Conservation (phyloP, 441 rosid genomes). For the Populus hybrid region DNA sequence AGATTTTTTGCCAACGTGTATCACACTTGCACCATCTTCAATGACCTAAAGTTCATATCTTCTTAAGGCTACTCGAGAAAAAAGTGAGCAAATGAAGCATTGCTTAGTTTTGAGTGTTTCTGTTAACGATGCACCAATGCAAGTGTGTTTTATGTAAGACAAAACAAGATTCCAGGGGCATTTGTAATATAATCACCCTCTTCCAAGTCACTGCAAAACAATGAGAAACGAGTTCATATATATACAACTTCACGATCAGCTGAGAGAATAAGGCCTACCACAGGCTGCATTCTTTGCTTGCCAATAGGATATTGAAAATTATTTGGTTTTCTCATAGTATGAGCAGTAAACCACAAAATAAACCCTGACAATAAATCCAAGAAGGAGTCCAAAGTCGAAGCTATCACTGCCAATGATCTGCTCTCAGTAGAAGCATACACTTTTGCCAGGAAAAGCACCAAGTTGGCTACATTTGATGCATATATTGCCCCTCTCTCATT, state of each 20-base stretch:
- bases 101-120: background rate
- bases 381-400: constrained; percentile 61
- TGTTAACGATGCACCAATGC: background rate
- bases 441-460: constrained; percentile 55
- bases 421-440: constrained; percentile 52
- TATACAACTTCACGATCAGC: background rate
- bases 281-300: constrained; percentile 66
- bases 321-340: constrained; percentile 47
- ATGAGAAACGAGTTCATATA: no score
- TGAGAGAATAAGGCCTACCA: constrained; percentile 26
- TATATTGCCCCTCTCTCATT: constrained; percentile 41
- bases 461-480: constrained; percentile 48
- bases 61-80: background rate
- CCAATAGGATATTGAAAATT: constrained; percentile 52
- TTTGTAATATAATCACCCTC: background rate
- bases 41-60: background rate
- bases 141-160: background rate
- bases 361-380: constrained; percentile 63
- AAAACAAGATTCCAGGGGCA: background rate
- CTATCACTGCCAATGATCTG: constrained; percentile 60
- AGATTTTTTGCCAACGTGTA: no score
- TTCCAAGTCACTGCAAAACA: background rate
- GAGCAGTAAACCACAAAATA: constrained; percentile 54
- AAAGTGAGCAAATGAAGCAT: background rate
- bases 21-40: background rate